phyloP scores from a whole-genome alignment of 2,329 filamentous ascomycete genomes.

The Leptographium galeiforme region DNA sequence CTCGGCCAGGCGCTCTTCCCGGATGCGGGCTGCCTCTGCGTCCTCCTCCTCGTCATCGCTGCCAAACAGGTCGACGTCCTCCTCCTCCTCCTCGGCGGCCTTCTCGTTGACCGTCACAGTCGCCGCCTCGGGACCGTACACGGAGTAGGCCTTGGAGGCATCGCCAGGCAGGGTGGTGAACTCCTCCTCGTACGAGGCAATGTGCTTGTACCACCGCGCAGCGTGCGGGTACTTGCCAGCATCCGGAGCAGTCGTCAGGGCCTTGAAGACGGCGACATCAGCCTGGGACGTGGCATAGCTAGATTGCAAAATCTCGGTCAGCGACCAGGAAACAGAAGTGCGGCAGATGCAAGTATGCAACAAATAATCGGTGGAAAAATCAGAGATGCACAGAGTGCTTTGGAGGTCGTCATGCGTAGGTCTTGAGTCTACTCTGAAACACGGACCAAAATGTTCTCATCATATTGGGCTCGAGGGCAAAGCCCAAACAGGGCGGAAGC shows the following conservation, averaged over 20 bases:
- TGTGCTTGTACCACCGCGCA: slow-evolving; percentile 98
- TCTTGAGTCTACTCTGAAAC: slow-evolving; percentile 78
- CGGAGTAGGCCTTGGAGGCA: slow-evolving; percentile 73
- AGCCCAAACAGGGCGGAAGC: slow-evolving; percentile 1
- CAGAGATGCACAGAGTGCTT: slow-evolving; percentile 60
- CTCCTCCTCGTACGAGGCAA: slow-evolving; percentile 82
- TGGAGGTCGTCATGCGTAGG: slow-evolving; percentile 59
- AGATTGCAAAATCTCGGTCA: background rate
- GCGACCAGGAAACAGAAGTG: background rate
- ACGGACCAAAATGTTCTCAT: slow-evolving; percentile 77
- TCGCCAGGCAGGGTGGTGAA: slow-evolving; percentile 86
- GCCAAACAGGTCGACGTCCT: slow-evolving; percentile 88
- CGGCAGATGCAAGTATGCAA: background rate
- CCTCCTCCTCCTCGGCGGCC: slow-evolving; percentile 63
- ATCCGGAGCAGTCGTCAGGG: slow-evolving; percentile 60
- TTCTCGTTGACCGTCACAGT: slow-evolving; percentile 78
- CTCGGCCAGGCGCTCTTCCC: slow-evolving; percentile 80
- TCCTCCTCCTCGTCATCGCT: slow-evolving; percentile 91
- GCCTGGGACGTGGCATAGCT: slow-evolving; percentile 69
- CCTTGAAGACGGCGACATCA: slow-evolving; percentile 93
- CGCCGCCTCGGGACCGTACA: slow-evolving; percentile 75
- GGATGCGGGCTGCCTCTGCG: slow-evolving; percentile 67
- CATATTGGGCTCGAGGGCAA: slow-evolving; percentile 22
- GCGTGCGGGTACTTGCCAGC: slow-evolving; percentile 83
- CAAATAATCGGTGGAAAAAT: slow-evolving; percentile 17